Conservation (phyloP, 2,329 filamentous ascomycete genomes). For the Zasmidium angulare region DNA sequence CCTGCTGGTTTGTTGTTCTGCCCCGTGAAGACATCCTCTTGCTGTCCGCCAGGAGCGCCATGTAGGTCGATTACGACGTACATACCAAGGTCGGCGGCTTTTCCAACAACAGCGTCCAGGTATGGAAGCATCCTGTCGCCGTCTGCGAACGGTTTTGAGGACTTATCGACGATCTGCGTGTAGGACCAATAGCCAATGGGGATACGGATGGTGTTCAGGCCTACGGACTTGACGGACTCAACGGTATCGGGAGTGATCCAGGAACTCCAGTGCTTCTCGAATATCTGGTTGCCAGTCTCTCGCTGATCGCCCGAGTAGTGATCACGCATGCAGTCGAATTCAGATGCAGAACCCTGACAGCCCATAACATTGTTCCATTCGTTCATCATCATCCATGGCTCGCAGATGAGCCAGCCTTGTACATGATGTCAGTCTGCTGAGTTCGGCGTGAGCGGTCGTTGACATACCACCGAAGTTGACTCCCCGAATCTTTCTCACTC, state of each 20-base stretch:
- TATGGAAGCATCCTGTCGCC: conserved; percentile 3
- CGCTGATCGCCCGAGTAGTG: conserved; percentile 10
- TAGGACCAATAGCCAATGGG: conserved; percentile 14
- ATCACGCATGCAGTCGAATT: conserved; percentile 14
- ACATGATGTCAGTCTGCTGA: too few species aligned
- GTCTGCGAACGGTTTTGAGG: conserved; percentile 7
- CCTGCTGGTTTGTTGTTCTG: conserved; percentile 10
- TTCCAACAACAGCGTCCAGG: conserved; percentile 9
- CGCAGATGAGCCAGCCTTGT: too few species aligned
- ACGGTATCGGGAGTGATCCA: conserved; percentile 12
- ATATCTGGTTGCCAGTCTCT: conserved; percentile 2
- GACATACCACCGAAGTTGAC: conserved; percentile 7
- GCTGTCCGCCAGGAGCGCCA: conserved; percentile 9
- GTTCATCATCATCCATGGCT: too few species aligned
- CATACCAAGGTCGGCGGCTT: conserved; percentile 10
- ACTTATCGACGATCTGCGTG: conserved; percentile 5
- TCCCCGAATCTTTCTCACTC: conserved; percentile 12
- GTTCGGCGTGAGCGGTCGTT: too few species aligned
- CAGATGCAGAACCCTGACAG: conserved; percentile 6
- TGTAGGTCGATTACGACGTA: conserved; percentile 16
- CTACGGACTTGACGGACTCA: conserved; percentile 9
- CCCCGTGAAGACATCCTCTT: conserved; percentile 7
- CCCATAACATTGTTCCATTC: conserved; percentile 8
- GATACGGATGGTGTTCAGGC: conserved; percentile 14
- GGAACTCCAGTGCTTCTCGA: conserved; percentile 11